Evolutionary conservation across 2,329 filamentous ascomycete genomes (phyloP).

Genomic region (Fusarium multiceps): DNA sequence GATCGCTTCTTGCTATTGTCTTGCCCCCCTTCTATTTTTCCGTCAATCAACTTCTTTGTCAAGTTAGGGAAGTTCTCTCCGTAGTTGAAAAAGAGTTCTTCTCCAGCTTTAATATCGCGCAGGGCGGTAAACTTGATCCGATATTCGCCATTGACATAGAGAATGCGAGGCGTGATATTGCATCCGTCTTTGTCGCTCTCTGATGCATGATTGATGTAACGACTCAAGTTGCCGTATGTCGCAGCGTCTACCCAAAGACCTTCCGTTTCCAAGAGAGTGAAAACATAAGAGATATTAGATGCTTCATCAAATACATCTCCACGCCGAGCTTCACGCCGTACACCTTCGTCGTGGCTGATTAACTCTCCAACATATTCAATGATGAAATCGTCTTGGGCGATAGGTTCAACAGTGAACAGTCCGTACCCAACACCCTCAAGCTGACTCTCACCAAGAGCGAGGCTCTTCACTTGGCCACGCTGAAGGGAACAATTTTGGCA

Average conservation of each 20-base stretch:
- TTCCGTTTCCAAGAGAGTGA: conserved; percentile 68
- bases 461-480: conserved; percentile 71
- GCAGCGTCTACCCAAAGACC: conserved; percentile 79
- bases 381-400: conserved; percentile 76
- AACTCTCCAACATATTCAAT: conserved; percentile 86
- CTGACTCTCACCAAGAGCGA: conserved; percentile 76
- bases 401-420: conserved; percentile 76
- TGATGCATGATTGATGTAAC: conserved; percentile 84
- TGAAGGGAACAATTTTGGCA: conserved; percentile 82
- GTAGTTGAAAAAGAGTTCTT: conserved; percentile 87
- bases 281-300: conserved; percentile 72
- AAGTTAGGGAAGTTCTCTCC: conserved; percentile 75
- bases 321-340: conserved; percentile 72
- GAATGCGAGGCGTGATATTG: conserved; percentile 71
- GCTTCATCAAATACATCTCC: conserved; percentile 70
- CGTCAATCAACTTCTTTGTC: conserved; percentile 57
- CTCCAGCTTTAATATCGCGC: conserved; percentile 74
- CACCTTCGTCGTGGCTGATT: conserved; percentile 75
- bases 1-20: conserved; percentile 45
- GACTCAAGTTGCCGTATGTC: conserved; percentile 80
- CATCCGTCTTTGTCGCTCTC: conserved; percentile 64
- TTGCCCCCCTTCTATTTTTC: conserved; percentile 51
- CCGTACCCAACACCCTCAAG: conserved; percentile 78
- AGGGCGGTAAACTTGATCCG: conserved; percentile 80
- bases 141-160: conserved; percentile 79